These are phyloP conservation scores for Ustilago shanxiensis DNA, from an alignment of 1,284 basidiomycete genomes.

Conservation along the genomic window DNA sequence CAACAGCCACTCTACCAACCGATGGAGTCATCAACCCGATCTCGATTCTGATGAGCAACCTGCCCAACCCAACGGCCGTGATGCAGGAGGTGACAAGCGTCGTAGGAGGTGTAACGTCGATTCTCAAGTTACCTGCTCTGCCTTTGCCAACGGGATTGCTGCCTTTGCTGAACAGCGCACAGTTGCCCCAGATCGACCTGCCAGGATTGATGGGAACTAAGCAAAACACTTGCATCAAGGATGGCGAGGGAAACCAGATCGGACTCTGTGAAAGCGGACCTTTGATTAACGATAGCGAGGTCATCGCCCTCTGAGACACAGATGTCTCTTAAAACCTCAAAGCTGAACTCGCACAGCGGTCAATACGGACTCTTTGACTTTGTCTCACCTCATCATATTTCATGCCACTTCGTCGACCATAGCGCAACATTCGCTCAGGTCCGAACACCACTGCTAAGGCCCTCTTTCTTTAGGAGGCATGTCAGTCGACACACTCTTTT, in stretches of 20 bases:
- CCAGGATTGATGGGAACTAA: conserved; percentile 31
- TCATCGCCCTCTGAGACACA: conserved; percentile 12
- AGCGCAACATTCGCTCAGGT: conserved; percentile 11
- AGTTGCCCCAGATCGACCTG: conserved; percentile 35
- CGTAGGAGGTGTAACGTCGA: conserved; percentile 28
- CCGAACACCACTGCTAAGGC: conserved; percentile 1
- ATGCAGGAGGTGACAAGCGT: conserved; percentile 32
- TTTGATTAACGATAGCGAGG: conserved; percentile 39
- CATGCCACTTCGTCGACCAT: conserved; percentile 3
- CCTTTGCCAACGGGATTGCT: conserved; percentile 28
- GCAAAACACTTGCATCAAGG: conserved; percentile 36
- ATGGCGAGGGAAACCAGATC: conserved; percentile 31
- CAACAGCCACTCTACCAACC: conserved; percentile 13
- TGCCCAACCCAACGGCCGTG: conserved; percentile 27
- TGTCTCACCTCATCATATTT: no score
- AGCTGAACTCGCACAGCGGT: neutral
- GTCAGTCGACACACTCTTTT: neutral
- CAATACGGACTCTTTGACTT: neutral
- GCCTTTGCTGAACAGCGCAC: conserved; percentile 27
- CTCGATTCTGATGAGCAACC: conserved; percentile 19
- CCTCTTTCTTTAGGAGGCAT: neutral
- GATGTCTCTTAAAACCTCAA: neutral
- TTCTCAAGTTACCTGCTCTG: conserved; percentile 21
- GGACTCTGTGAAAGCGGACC: conserved; percentile 30
- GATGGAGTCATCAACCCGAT: conserved; percentile 40